Percentiles rank a stretch among this genome's conserved stretches.
Conservation (phyloP, 306 rosid species). For the Luffa aegyptiaca region DNA sequence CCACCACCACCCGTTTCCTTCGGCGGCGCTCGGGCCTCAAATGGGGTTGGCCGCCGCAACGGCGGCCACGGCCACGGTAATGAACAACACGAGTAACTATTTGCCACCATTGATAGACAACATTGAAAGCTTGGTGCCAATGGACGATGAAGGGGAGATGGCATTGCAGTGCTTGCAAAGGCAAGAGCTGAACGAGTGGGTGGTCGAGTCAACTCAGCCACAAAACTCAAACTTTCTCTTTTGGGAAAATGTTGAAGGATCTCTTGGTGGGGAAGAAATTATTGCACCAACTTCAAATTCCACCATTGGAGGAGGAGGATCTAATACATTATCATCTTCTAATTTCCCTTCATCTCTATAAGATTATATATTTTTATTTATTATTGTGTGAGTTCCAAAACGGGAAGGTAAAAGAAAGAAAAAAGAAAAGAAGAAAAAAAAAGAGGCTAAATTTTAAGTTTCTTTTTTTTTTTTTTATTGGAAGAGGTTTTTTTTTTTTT, state of each 20-base stretch:
- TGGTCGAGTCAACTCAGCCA: slow-evolving; percentile 40
- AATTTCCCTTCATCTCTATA: slow-evolving; percentile 57
- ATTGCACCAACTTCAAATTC: slow-evolving; percentile 34
- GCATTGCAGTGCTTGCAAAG: slow-evolving; percentile 57
- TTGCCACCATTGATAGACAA: slow-evolving; percentile 78
- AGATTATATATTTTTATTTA: slow-evolving; percentile 15
- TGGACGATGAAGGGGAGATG: slow-evolving; percentile 46
- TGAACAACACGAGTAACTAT: slow-evolving; percentile 27
- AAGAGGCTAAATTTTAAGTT: not conserved
- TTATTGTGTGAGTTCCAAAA: not conserved
- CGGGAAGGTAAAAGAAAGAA: not conserved
- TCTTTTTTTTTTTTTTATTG: not conserved
- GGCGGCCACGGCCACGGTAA: not conserved
- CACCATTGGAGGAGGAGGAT: slow-evolving; percentile 25
- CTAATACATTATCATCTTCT: slow-evolving; percentile 31
- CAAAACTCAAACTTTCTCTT: slow-evolving; percentile 66
- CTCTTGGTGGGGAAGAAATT: slow-evolving; percentile 32
- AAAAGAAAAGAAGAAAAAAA: not conserved
- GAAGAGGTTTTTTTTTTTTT: not conserved
- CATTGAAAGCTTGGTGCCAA: slow-evolving; percentile 43
- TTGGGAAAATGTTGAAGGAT: slow-evolving; percentile 64
- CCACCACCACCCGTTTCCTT: slow-evolving; percentile 40
- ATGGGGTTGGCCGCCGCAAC: not conserved
- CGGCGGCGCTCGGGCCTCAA: slow-evolving; percentile 27
- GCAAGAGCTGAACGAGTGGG: slow-evolving; percentile 67